Evolutionary conservation across 805 yeast species (phyloP), one percentile per base, ranked within the genome.

Genomic region (Pichia membranifaciens): DNA sequence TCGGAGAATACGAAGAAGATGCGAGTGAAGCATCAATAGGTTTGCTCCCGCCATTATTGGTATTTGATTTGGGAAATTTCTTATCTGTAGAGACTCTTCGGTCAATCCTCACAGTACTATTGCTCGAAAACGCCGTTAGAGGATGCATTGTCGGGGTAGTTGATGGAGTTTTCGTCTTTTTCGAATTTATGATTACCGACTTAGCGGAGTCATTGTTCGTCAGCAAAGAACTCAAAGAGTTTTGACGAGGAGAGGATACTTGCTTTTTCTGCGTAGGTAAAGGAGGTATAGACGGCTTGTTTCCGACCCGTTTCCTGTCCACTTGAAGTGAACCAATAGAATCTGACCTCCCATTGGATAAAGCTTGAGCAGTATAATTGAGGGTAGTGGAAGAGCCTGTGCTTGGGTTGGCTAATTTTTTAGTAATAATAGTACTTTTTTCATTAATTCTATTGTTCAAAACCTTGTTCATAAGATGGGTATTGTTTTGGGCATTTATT

Each of bases 391-490:
- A 49, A 32, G 18, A 51, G 43, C 4, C 49, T 47, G 23, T 8
- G 29, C 10, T 25, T 25, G 29, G 10, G 29, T 25, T 25, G 29
- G 51, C 42, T n/a, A 58, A 48, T 23, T 54, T 55, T n/a, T 54
- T 56, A 32, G 55, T 59, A 3, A 62, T 50, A 31, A 58, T 60
- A 32, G 53, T 54, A 43, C 58, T 61, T 41, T 65, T 65, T 41
- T 59, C 65, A 12, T 59, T 56, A 15, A 65, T 51, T 41, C 65
- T 54, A 43, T 66, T 62, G 3, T 60, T 55, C 3, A 66, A 52
- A 3, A 65, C 66, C 47, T 64, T 66, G 50, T 58, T 63, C 67
- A 66, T 61, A 37, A 62, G 50, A 16, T 59, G 61, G 8, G 62
- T 67, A 46, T 60, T 66, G 33, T 51, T 58, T 36, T 62, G 61